Evolutionary conservation across 1,284 basidiomycete genomes (phyloP).

Genomic region (Ustilago trichophora): DNA sequence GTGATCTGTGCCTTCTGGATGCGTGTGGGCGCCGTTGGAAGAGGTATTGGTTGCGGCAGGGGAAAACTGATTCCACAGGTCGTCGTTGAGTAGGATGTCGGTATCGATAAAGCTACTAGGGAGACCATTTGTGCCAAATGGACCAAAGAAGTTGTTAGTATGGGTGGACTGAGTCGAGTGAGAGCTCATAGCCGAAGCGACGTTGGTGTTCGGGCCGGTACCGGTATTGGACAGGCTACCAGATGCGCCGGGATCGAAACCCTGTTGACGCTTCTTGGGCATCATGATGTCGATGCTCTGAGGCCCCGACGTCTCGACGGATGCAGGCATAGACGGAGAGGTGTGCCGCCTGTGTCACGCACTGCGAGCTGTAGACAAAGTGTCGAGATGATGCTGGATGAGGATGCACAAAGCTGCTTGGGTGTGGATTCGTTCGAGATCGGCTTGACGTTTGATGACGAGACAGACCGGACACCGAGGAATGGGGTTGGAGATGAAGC

Average conservation of each 20-base stretch:
- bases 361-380: background rate
- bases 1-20: conserved; percentile 1
- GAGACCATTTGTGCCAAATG: conserved; percentile 31
- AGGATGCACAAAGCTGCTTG: background rate
- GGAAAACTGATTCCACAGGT: conserved; percentile 49
- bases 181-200: conserved; percentile 4
- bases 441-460: background rate
- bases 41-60: conserved; percentile 20
- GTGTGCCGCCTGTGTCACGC: background rate
- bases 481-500: conserved; percentile 1
- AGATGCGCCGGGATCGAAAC: conserved; percentile 32
- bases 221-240: conserved; percentile 10
- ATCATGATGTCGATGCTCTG: conserved; percentile 47
- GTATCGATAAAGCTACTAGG: conserved; percentile 53
- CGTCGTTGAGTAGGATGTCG: conserved; percentile 52
- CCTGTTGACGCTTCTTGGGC: conserved; percentile 51
- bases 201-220: conserved; percentile 8
- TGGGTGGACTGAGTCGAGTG: conserved; percentile 4
- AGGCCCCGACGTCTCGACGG: conserved; percentile 26
- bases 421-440: conserved; percentile 3
- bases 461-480: background rate
- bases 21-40: conserved; percentile 6
- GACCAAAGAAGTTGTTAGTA: conserved; percentile 34
- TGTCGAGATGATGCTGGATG: background rate
- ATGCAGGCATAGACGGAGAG: conserved; percentile 21